These are phyloP conservation scores for Petrea volubilis DNA, from an alignment of 257 asterid species.

Conservation along the genomic window DNA sequence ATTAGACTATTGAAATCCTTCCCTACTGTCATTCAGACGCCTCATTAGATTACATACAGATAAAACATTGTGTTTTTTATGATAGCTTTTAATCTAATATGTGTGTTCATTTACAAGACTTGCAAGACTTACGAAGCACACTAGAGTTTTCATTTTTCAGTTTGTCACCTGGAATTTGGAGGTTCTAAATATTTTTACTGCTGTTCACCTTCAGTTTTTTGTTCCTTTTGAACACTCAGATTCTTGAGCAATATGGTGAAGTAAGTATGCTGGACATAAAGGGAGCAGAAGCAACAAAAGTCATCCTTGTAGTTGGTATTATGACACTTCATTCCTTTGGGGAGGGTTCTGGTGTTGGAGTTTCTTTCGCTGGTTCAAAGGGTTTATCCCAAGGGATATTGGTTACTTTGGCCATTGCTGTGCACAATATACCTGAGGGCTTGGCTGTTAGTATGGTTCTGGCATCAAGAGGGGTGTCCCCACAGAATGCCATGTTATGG, in stretches of 20 bases:
- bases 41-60: no score
- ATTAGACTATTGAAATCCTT: background rate
- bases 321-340: constrained; percentile 99
- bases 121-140: background rate
- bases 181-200: background rate
- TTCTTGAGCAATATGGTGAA: constrained; percentile 96
- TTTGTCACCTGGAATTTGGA: background rate
- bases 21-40: background rate
- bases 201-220: background rate
- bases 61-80: background rate
- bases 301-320: constrained; percentile 90
- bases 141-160: background rate
- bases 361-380: constrained; percentile 97
- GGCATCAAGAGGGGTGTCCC: constrained; percentile 96
- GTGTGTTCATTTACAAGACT: background rate
- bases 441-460: constrained; percentile 99
- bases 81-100: background rate
- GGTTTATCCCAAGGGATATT: constrained; percentile 91
- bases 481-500: constrained; percentile 95
- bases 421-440: constrained; percentile 99
- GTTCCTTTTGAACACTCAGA: constrained; percentile 35
- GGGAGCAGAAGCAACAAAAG: constrained; percentile 98
- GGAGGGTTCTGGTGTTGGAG: constrained; percentile 99
- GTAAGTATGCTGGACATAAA: constrained; percentile 98
- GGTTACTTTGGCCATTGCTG: constrained; percentile 98